Evolutionary conservation across 768 basidiomycete species (phyloP).

Genomic region (Paxillus rubicundulus): DNA sequence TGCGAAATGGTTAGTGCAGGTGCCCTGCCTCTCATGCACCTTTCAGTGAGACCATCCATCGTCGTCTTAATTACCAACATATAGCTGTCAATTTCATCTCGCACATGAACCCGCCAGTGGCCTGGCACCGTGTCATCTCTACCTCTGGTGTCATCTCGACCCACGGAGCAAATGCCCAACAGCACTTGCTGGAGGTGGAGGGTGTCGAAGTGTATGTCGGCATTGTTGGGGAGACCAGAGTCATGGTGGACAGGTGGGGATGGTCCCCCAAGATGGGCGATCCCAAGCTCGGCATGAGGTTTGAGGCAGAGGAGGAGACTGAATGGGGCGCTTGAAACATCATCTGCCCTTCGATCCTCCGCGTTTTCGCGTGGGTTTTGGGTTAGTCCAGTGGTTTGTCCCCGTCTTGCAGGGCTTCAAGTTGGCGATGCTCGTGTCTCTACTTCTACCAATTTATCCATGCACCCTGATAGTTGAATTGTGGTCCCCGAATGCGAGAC

Average conservation of each 20-base stretch:
- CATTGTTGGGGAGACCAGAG: conserved; percentile 49
- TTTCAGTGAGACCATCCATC: neutral
- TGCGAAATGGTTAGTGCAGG: conserved; percentile 61
- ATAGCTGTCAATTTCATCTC: conserved; percentile 73
- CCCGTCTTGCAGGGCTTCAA: neutral
- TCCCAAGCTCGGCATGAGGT: neutral
- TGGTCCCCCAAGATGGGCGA: conserved; percentile 52
- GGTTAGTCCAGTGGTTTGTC: neutral
- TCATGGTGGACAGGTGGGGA: conserved; percentile 51
- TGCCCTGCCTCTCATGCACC: neutral
- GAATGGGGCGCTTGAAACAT: conserved; percentile 13
- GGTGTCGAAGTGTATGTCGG: conserved; percentile 64
- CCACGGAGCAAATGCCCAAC: conserved; percentile 43
- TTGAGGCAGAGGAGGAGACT: neutral
- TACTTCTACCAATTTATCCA: no score
- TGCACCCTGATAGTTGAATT: no score
- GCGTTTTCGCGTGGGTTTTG: neutral
- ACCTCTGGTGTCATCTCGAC: conserved; percentile 71
- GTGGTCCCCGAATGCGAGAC: no score
- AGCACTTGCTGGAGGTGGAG: conserved; percentile 67
- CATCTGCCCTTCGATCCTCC: neutral
- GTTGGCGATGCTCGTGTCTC: neutral
- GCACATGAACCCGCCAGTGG: conserved; percentile 57
- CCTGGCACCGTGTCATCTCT: conserved; percentile 75
- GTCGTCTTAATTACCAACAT: neutral